Evolutionary conservation across 352 stramenopile genomes (phyloP), one percentile per base, ranked within the genome.

Genomic region (Phytophthora cajani): DNA sequence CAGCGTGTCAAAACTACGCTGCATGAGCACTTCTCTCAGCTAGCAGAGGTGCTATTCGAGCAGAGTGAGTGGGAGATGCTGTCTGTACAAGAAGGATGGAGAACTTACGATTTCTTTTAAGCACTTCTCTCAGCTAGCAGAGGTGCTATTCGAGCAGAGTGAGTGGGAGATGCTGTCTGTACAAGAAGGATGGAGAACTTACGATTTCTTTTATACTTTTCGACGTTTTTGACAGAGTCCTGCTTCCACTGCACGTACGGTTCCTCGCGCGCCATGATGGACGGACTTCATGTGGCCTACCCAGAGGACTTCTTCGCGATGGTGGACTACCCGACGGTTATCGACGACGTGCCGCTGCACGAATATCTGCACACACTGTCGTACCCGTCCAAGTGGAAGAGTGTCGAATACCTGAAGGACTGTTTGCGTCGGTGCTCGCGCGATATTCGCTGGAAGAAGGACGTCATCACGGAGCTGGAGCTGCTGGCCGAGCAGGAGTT

Each of bases 371-470:
- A 82, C 40, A 71, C 79, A 2, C 62, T 96, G 21, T 81, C 82
- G 12, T 79, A 58, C 5, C 77, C 79, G 19, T 93, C 89, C 30
- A 85, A 80, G 33, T 96, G 87, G 87, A 83, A 82, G 10, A 96
- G 89, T 72, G 74, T 96, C 38, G 87, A 94, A 32, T 93, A 92
- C 61, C 75, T 96, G 32, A 92, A 92, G 47, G 83, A 93, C 57
- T 92, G 81, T 69, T 59, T 96, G 57, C 75, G 83, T 12, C 80
- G 79, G 16, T 92, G 87, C 40, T 94, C 86, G 16, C 80, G 89
- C 5, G 89, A 94, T 66, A 75, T 95, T 58, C 84, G 83, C 55
- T 96, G 89, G 89, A 96, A 96, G 49, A 80, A 74, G 38, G 82
- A 92, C 33, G 80, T 96, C 5, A 75, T 82, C 6, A 63, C 64